Evolutionary conservation across 768 basidiomycete genomes (phyloP).

Genomic region (Lactarius quietus): DNA sequence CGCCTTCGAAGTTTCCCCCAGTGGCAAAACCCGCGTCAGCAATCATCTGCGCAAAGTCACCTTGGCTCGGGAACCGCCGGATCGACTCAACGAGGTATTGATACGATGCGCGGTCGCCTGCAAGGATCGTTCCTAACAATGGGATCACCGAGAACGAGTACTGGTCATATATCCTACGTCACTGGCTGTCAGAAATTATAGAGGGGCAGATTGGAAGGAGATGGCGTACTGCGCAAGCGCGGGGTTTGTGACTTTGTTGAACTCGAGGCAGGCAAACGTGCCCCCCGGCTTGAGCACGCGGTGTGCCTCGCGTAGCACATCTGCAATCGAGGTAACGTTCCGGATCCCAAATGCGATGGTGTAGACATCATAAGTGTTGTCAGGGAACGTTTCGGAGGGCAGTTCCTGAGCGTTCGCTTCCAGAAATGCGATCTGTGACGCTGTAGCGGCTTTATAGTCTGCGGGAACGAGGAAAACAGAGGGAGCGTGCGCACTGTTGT

Average conservation of each 20-base stretch:
- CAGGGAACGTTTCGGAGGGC: constrained; percentile 59
- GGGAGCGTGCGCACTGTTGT: too few species aligned
- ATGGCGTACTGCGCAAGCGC: constrained; percentile 78
- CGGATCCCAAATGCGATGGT: constrained; percentile 99
- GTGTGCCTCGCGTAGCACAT: constrained; percentile 83
- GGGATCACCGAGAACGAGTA: constrained; percentile 97
- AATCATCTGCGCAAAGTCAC: constrained; percentile 88
- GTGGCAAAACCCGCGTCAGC: too few species aligned
- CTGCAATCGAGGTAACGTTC: constrained; percentile 93
- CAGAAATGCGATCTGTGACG: constrained; percentile 88
- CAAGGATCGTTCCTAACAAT: constrained; percentile 89
- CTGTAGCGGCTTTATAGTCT: constrained; percentile 38
- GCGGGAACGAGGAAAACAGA: neutral
- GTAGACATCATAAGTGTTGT: constrained; percentile 90
- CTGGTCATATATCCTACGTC: constrained; percentile 82
- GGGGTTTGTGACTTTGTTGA: constrained; percentile 89
- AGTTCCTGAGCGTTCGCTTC: constrained; percentile 91
- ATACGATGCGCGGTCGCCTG: constrained; percentile 91
- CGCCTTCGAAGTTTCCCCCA: constrained; percentile 53
- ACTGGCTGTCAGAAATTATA: neutral
- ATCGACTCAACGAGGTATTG: constrained; percentile 99
- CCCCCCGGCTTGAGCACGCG: constrained; percentile 96
- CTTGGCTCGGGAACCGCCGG: constrained; percentile 85
- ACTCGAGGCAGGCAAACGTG: constrained; percentile 93
- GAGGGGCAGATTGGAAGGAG: neutral